Percentiles rank a stretch among this genome's conserved stretches.
These are phyloP conservation scores for Verticillium klebahnii DNA, from an alignment of 2,329 filamentous ascomycete species.

Conservation along the genomic window DNA sequence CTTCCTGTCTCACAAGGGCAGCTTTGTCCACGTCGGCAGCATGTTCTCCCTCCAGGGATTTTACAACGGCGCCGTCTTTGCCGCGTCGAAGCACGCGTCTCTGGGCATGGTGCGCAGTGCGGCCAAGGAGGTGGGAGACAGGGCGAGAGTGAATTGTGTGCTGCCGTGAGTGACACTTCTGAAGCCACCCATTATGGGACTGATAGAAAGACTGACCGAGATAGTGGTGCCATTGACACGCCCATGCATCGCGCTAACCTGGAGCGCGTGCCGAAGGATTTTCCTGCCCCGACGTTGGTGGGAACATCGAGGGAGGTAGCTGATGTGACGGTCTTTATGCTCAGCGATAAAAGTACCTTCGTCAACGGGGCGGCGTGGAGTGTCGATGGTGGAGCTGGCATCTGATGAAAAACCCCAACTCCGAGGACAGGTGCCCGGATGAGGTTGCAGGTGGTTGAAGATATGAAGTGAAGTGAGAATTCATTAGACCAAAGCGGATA, in stretches of 20 bases:
- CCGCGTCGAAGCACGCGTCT: slow-evolving; percentile 5
- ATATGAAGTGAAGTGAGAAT: background rate
- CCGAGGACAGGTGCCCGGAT: too few relatives aligned
- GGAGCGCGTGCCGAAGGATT: slow-evolving; percentile 2
- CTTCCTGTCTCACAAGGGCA: slow-evolving; percentile 1
- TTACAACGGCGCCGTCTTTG: slow-evolving; percentile 5
- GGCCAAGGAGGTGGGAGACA: slow-evolving; percentile 4
- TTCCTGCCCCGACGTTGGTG: slow-evolving; percentile 5
- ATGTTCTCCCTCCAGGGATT: slow-evolving; percentile 8
- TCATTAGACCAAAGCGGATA: background rate
- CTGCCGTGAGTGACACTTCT: background rate
- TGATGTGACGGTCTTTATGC: slow-evolving; percentile 6
- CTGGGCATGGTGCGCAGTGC: slow-evolving; percentile 6
- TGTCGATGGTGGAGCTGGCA: slow-evolving; percentile 5
- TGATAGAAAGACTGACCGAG: background rate
- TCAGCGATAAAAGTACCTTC: slow-evolving; percentile 3
- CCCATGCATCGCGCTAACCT: slow-evolving; percentile 7
- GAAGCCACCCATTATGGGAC: background rate
- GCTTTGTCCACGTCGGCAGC: slow-evolving; percentile 7
- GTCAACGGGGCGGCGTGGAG: slow-evolving; percentile 7
- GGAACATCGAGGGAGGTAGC: slow-evolving; percentile 4
- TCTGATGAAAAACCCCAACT: background rate
- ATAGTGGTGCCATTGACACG: slow-evolving; percentile 8
- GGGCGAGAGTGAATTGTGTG: slow-evolving; percentile 9
- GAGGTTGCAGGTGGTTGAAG: background rate